Evolutionary conservation across 2,329 filamentous ascomycete species (phyloP), one percentile per base, ranked within the genome.

Genomic region (Metarhizium brunneum): DNA sequence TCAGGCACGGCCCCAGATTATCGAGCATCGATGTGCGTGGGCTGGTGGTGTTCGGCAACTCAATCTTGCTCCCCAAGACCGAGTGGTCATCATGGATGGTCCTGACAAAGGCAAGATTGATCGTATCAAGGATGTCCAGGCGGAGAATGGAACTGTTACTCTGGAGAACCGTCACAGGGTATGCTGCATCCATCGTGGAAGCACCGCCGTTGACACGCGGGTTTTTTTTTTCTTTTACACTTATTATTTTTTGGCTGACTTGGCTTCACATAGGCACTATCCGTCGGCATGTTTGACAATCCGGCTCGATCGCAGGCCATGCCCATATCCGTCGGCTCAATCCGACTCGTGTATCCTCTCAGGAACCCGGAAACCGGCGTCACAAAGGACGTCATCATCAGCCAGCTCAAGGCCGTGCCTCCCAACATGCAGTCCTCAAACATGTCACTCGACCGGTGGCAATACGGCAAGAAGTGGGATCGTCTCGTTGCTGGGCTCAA

Each of bases 61-160:
- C 58, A 86, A 84, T 61, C 74, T 92, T 57, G 80, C 78, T 29
- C 66, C 73, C 4, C 84, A 85, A 6, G 94, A 97, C 71, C 82
- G 94, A 57, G 91, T 96, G 36, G 88, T 92, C 54, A 74, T 97
- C 57, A 73, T 90, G 54, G 83, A 86, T 58, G 92, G 92, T 8
- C 80, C 79, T 40, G 88, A 94, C 65, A 87, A 85, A 74, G 91
- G 91, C 64, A 89, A 86, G 74, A 94, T 99, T 71, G 88, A 89
- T 52, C 74, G 75, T n/a, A 82, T 97, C 48, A 70, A 68, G 57
- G 69, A 74, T 1, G 74, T 95, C 49, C 73, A 83, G 60, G 59
- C 66, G 4, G 70, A 78, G 11, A 74, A 71, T 49, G 85, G 83
- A 58, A 78, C 79, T 59, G 74, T 90, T 49, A 76, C 72, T n/a